These are phyloP conservation scores for Cyclocybe aegerita DNA, from an alignment of 768 basidiomycete species.

Conservation along the genomic window DNA sequence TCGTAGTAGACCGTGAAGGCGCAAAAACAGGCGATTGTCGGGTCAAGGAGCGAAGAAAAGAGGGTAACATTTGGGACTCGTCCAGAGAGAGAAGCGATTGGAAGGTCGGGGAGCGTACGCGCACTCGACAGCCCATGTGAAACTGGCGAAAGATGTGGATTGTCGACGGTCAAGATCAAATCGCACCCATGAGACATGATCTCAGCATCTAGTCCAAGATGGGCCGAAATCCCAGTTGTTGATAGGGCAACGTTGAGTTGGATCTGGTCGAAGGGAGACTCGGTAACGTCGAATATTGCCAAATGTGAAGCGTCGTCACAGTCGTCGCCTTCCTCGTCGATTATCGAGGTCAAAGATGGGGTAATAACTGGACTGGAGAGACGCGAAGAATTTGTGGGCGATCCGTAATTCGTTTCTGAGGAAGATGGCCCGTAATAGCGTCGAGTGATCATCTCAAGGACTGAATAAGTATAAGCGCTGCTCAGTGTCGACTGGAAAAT, in stretches of 20 bases:
- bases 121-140: conserved; percentile 14
- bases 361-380: background rate
- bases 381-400: conserved; percentile 4
- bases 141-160: conserved; percentile 3
- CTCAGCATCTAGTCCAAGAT: conserved; percentile 18
- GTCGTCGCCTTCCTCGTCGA: too few species aligned
- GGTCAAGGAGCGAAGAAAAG: conserved; percentile 11
- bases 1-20: conserved; percentile 17
- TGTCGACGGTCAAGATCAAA: conserved; percentile 13
- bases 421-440: conserved; percentile 8
- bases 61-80: conserved; percentile 49
- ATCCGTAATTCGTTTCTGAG: background rate
- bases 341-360: background rate
- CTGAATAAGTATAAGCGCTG: background rate
- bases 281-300: background rate
- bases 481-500: background rate
- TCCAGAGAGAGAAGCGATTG: conserved; percentile 28
- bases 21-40: conserved; percentile 10
- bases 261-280: conserved; percentile 4
- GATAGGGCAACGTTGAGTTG: conserved; percentile 5
- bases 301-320: background rate
- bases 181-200: conserved; percentile 14
- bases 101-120: conserved; percentile 17
- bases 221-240: conserved; percentile 2
- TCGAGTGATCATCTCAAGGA: conserved; percentile 17